Base-by-base conservation (phyloP, 2,329 filamentous ascomycete genomes). In the Fusarium sp. region DNA sequence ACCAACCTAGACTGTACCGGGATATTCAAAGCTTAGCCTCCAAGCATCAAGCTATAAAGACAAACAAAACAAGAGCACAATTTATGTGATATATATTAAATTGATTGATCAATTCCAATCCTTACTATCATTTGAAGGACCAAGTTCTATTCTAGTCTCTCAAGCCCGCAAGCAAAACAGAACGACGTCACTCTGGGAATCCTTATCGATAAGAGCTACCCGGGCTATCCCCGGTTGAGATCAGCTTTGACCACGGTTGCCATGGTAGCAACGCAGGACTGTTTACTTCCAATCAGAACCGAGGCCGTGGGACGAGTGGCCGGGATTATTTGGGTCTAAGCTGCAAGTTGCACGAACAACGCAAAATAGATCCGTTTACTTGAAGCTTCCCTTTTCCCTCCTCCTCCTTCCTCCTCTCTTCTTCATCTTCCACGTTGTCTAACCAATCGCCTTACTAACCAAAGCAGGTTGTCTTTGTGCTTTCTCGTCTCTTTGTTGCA, bases 191-290 rank as follows among this genome's bases (percentile, higher is more conserved):
- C 70, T 49, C 48, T 29, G 32, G 34, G 38, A 5, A 12, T 13
- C 12, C 45, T 61, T 74, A 76, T 76, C 74, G 74, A 76, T 76
- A 76, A 73, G 38, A 38, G 22, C 27, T 45, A 18, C 8, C 54
- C 72, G 74, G 70, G 34, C 66, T 56, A 68, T 71, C 65, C 38
- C 62, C 75, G 71, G 75, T 54, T 55, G 25, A 47, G 67, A 22
- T 46, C 64, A 72, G 70, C 58, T 58, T 24, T 46, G 45, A 55
- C 49, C 38, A 16, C 47, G 51, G 51, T 82, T 81, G 80, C 79
- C 76, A 79, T 82, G 79, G 77, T 79, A 81, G 70, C 79, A 30
- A 25, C 63, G 55, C 49, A 66, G 38, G 54, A 65, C 65, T 81
- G 78, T 82, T 82, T 81, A 81, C 79, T 77, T 68, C 65, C 64